phyloP scores from a whole-genome alignment of 495 filamentous ascomycete genomes.

The Penicillium crystallinum region DNA sequence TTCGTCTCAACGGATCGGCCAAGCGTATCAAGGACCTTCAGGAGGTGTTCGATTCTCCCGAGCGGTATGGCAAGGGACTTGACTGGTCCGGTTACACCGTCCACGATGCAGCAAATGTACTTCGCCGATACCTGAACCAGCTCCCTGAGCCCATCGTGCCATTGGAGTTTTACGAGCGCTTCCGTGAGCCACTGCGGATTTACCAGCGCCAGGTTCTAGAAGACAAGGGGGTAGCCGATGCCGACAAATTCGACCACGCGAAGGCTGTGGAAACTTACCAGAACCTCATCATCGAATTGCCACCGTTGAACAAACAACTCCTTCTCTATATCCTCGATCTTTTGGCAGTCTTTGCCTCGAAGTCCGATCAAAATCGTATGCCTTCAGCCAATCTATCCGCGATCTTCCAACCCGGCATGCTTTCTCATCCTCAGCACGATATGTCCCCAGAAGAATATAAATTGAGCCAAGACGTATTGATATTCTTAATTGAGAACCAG shows the following conservation, averaged over 20 bases:
- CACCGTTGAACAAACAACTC: constrained; percentile 88
- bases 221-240: constrained; percentile 16
- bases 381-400: constrained; percentile 90
- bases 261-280: constrained; percentile 81
- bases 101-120: constrained; percentile 95
- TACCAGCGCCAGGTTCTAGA: constrained; percentile 63
- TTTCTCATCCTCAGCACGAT: constrained; percentile 89
- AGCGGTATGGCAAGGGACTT: constrained; percentile 92
- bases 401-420: constrained; percentile 95
- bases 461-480: constrained; percentile 92
- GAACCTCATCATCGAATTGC: constrained; percentile 83
- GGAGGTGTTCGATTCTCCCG: constrained; percentile 86
- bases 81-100: constrained; percentile 98
- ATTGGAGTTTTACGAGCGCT: constrained; percentile 85
- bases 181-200: constrained; percentile 75
- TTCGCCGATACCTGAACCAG: constrained; percentile 91
- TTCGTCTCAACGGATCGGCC: constrained; percentile 92
- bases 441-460: constrained; percentile 93
- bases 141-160: constrained; percentile 94
- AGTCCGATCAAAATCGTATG: constrained; percentile 96
- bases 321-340: constrained; percentile 96
- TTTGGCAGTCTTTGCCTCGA: constrained; percentile 96
- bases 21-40: constrained; percentile 97
- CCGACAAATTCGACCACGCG: constrained; percentile 63
- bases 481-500: constrained; percentile 97